Conservation (phyloP, 164 flowering plant species). For the Buxus sempervirens region DNA sequence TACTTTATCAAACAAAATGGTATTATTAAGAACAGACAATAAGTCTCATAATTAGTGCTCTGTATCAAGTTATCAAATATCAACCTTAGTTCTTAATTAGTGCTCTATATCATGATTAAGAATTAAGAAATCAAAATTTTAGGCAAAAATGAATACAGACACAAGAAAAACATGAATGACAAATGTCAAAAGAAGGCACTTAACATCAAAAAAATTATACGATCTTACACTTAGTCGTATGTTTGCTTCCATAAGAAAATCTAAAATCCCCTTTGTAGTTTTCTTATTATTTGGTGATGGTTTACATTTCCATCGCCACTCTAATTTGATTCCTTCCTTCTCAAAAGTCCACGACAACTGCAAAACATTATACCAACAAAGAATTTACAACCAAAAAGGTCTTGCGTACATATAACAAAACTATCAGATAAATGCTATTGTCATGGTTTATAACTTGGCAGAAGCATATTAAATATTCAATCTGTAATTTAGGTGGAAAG, state of each 20-base stretch:
- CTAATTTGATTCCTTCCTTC: slow-evolving; percentile 82
- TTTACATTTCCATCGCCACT: slow-evolving; percentile 93
- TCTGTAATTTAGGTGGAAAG: background rate
- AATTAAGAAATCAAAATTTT: background rate
- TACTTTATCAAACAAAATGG: no score
- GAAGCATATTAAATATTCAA: background rate
- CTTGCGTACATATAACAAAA: background rate
- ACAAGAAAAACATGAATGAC: background rate
- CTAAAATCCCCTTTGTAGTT: slow-evolving; percentile 59
- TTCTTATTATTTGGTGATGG: slow-evolving; percentile 54
- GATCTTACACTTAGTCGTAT: slow-evolving; percentile 73
- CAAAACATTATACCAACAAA: slow-evolving; percentile 9
- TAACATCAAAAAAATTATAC: background rate
- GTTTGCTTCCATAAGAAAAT: slow-evolving; percentile 89
- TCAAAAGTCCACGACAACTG: slow-evolving; percentile 95
- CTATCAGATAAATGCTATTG: background rate
- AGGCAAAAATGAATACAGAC: background rate
- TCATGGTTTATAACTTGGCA: background rate
- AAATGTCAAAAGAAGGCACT: no score
- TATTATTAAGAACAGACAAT: no score
- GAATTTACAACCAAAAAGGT: background rate
- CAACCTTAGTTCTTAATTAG: no score
- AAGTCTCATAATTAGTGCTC: no score
- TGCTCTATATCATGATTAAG: no score
- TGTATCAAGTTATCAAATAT: no score